phyloP scores from a whole-genome alignment of 257 asterid genomes.

The Datura wrightii region DNA sequence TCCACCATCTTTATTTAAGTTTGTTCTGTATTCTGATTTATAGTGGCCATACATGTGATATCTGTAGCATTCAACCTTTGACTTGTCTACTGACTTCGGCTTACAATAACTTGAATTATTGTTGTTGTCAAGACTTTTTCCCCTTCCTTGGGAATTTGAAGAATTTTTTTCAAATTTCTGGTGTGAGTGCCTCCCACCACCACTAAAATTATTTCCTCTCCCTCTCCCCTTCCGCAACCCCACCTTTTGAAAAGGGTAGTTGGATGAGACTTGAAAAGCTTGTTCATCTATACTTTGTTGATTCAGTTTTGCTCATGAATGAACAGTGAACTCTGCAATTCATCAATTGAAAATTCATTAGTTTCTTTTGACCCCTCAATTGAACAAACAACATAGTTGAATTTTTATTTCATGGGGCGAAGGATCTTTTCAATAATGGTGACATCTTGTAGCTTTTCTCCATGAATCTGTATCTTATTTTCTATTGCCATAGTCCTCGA shows the following conservation, averaged over 20 bases:
- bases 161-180: neutral
- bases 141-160: neutral
- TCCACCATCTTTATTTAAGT: neutral
- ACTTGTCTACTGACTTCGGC: neutral
- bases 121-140: neutral
- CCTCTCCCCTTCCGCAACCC: neutral
- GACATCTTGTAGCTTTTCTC: neutral
- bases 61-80: too few relatives aligned
- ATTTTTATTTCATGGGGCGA: neutral
- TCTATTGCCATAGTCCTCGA: neutral
- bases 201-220: neutral
- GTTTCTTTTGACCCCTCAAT: neutral
- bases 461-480: neutral
- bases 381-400: neutral
- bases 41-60: neutral
- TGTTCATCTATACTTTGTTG: neutral
- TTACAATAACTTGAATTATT: too few relatives aligned
- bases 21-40: conserved; percentile 10
- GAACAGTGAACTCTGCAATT: neutral
- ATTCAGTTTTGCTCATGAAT: conserved; percentile 26
- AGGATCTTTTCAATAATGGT: neutral
- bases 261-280: neutral
- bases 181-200: neutral
- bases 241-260: too few relatives aligned
- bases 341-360: neutral